Base-by-base conservation (phyloP, 1,284 basidiomycete genomes). In the Trichosporon asahii region DNA sequence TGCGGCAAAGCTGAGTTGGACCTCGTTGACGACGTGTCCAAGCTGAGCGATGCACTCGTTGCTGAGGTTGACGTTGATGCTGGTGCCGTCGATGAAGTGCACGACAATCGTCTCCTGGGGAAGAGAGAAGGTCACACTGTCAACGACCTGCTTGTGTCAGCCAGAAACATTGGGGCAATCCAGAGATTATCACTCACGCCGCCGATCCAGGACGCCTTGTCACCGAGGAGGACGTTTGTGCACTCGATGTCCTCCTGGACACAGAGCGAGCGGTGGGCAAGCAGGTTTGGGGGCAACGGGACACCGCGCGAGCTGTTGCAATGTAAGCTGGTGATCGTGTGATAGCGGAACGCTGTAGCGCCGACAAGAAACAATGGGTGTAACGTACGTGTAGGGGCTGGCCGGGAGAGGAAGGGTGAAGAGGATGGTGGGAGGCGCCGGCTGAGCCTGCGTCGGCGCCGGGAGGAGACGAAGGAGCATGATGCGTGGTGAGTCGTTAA, bases 401-500 rank as follows among this genome's bases (percentile, higher is more conserved):
- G 83, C 82, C 7, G 86, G 85, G 72, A 91, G 89, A 35, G 88
- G 81, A 66, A 93, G 82, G 33, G 87, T 88, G 83, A 92, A 92
- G 78, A 91, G 87, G 76, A 94, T 88, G 60, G 89, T 88, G 18
- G 90, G 88, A 33, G 88, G 86, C 3, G 87, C 84, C 1, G 85
- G 80, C 57, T 88, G 85, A 1, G 86, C 84, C 1, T 85, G 77
- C 0, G 85, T 83, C 9, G 87, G 84, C 21, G 74, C 69, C 15
- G 88, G 88, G 65, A 90, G 79, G 70, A 93, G 87, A 76, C 88
- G 87, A 73, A 93, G 88, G 70, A 90, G 85, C 91, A 93, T 93
- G 72, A 70, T 77, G 64, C 8, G 57, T 27, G 29, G 25, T 49
- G 6, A 35, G 53, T 15, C 18, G 64, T 60, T 14, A n/a, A 2